phyloP scores from a whole-genome alignment of 2,329 filamentous ascomycete species.

The Fusarium sarcochroum region DNA sequence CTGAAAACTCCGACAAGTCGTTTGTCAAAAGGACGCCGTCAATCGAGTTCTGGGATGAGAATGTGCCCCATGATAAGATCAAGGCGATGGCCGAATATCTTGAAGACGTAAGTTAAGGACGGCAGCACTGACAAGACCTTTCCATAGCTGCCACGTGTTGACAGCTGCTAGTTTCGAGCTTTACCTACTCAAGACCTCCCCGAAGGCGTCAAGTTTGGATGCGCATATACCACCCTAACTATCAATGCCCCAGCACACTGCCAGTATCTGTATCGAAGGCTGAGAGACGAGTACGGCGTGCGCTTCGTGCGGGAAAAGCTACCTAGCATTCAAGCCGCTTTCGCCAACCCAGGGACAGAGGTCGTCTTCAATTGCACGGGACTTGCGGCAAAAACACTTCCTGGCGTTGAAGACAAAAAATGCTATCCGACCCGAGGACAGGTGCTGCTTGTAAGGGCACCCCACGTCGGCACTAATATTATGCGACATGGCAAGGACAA shows the following conservation, averaged over 20 bases:
- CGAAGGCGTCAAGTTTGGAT: neutral
- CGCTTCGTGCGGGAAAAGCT: neutral
- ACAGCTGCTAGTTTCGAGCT: neutral
- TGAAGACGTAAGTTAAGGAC: neutral
- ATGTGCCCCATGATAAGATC: conserved; percentile 10
- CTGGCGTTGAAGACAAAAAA: neutral
- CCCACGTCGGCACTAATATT: neutral
- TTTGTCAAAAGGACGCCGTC: neutral
- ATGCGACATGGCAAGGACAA: conserved; percentile 15
- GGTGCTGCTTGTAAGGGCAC: neutral
- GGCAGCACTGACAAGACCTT: too few relatives aligned
- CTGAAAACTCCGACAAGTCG: neutral
- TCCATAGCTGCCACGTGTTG: neutral
- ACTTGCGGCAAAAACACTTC: neutral
- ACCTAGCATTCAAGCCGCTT: neutral
- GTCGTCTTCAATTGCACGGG: conserved; percentile 3
- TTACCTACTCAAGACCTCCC: neutral
- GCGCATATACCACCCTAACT: neutral
- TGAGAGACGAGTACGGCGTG: neutral
- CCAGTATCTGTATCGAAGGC: neutral
- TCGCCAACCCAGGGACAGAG: fast-evolving
- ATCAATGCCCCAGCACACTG: conserved; percentile 17
- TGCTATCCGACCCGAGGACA: conserved; percentile 11
- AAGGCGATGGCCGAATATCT: conserved; percentile 11
- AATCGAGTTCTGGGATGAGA: conserved; percentile 12